Evolutionary conservation across 2,329 filamentous ascomycete genomes (phyloP).

Genomic region (Microthyrium microscopicum): DNA sequence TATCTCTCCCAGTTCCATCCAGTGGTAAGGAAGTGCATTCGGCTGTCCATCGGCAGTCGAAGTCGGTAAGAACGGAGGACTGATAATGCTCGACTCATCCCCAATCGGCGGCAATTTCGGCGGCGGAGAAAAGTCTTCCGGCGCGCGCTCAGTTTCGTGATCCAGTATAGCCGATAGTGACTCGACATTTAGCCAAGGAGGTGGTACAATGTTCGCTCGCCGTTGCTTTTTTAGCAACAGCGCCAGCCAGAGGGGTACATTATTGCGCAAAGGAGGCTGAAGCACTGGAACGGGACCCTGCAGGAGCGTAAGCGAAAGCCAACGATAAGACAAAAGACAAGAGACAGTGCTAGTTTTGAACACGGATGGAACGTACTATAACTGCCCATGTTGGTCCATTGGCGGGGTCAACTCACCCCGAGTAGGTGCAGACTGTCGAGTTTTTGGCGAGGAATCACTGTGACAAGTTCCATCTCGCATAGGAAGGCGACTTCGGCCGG

Average conservation of each 20-base stretch:
- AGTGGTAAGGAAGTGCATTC: slow-evolving; percentile 76
- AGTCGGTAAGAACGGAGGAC: slow-evolving; percentile 63
- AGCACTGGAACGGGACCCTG: slow-evolving; percentile 66
- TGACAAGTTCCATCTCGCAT: slow-evolving; percentile 95
- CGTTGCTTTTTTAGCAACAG: slow-evolving; percentile 87
- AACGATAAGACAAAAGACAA: neutral
- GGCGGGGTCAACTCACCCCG: slow-evolving; percentile 45
- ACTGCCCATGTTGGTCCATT: neutral
- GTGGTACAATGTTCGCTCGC: slow-evolving; percentile 81
- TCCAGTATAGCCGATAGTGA: slow-evolving; percentile 64
- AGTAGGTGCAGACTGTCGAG: slow-evolving; percentile 75
- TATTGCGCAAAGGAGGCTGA: slow-evolving; percentile 61
- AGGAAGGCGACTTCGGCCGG: slow-evolving; percentile 84
- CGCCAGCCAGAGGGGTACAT: slow-evolving; percentile 84
- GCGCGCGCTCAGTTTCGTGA: slow-evolving; percentile 58
- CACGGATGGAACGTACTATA: neutral
- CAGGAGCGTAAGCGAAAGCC: neutral
- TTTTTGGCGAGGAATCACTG: slow-evolving; percentile 76
- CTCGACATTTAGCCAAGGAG: slow-evolving; percentile 68
- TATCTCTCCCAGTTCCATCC: slow-evolving; percentile 80
- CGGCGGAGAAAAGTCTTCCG: slow-evolving; percentile 59
- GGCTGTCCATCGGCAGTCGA: slow-evolving; percentile 53
- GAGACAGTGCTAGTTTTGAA: neutral
- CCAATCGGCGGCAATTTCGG: slow-evolving; percentile 42
- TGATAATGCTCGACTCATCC: slow-evolving; percentile 7